These are phyloP conservation scores for Quercus ilex DNA, from an alignment of 306 rosid genomes.

Conservation along the genomic window DNA sequence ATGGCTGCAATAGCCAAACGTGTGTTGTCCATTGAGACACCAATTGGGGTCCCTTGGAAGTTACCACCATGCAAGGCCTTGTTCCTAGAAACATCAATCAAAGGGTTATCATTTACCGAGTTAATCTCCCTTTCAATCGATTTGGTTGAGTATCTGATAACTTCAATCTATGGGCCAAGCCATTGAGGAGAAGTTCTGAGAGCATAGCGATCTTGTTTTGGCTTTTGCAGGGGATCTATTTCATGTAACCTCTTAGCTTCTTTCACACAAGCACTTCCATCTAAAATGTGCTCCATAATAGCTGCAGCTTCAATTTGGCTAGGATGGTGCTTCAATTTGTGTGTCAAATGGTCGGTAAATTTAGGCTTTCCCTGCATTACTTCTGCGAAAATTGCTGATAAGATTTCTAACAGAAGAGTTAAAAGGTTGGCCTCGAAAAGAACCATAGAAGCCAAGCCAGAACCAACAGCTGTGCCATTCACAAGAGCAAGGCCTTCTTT, in stretches of 20 bases:
- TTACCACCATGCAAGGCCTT: constrained; percentile 40
- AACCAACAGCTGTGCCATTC: too few species aligned
- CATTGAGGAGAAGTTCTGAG: constrained; percentile 51
- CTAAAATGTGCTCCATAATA: constrained; percentile 44
- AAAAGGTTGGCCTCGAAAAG: too few species aligned
- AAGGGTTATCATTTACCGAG: constrained; percentile 48
- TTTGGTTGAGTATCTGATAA: constrained; percentile 35
- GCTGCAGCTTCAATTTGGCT: constrained; percentile 51
- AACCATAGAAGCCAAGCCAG: too few species aligned
- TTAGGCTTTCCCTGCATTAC: constrained; percentile 29
- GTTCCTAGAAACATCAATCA: constrained; percentile 31
- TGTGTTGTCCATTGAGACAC: constrained; percentile 47
- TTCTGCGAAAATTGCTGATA: too few species aligned
- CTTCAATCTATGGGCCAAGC: constrained; percentile 51
- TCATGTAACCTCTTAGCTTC: constrained; percentile 9
- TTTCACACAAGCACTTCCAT: constrained; percentile 39
- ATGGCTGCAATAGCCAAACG: constrained; percentile 46
- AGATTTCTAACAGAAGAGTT: too few species aligned
- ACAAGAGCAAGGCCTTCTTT: neutral
- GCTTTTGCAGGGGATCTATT: constrained; percentile 39
- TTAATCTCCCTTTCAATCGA: constrained; percentile 47
- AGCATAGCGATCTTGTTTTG: constrained; percentile 43
- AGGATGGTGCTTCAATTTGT: constrained; percentile 41
- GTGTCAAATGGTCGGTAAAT: constrained; percentile 43
- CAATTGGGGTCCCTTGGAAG: constrained; percentile 52